Percentiles rank a stretch among this genome's conserved stretches.
phyloP scores from a whole-genome alignment of 2,329 filamentous ascomycete species.

The Pseudogymnoascus sp. region DNA sequence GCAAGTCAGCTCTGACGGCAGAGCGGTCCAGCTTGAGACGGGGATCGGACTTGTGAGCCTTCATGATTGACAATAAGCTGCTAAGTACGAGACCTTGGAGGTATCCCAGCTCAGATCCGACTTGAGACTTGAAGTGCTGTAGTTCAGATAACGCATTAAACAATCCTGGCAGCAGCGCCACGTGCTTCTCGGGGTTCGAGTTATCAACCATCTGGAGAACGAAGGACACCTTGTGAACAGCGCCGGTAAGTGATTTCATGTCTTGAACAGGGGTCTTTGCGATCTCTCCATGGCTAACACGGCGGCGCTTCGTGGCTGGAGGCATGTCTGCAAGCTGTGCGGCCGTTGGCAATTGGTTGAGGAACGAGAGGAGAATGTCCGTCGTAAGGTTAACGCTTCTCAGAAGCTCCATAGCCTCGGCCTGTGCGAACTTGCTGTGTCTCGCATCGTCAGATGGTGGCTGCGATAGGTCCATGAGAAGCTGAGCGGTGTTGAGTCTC shows the following conservation, averaged over 20 bases:
- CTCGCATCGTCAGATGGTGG: constrained; percentile 28
- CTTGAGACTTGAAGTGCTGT: constrained; percentile 73
- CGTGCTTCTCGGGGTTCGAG: constrained; percentile 68
- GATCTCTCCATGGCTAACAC: constrained; percentile 68
- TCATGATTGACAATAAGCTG: constrained; percentile 77
- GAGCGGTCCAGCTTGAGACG: constrained; percentile 66
- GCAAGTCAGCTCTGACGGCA: constrained; percentile 77
- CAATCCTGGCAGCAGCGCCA: constrained; percentile 68
- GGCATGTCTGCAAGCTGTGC: constrained; percentile 65
- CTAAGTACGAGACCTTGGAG: constrained; percentile 78
- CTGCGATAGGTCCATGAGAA: constrained; percentile 57
- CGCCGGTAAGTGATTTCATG: constrained; percentile 58
- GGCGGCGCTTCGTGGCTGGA: constrained; percentile 70
- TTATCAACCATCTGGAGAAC: constrained; percentile 83
- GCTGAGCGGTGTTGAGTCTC: constrained; percentile 53
- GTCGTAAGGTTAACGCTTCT: constrained; percentile 68
- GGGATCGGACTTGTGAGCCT: constrained; percentile 60
- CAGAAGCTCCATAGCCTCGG: constrained; percentile 65
- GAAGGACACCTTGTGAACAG: constrained; percentile 73
- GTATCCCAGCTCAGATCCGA: constrained; percentile 84
- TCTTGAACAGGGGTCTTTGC: constrained; percentile 55
- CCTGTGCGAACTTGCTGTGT: constrained; percentile 37
- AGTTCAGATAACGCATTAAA: constrained; percentile 84
- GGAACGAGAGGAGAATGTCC: constrained; percentile 62
- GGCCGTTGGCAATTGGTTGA: constrained; percentile 69